Evolutionary conservation across 208 protist genomes (phyloP).

Genomic region (Trypanosoma vivax): DNA sequence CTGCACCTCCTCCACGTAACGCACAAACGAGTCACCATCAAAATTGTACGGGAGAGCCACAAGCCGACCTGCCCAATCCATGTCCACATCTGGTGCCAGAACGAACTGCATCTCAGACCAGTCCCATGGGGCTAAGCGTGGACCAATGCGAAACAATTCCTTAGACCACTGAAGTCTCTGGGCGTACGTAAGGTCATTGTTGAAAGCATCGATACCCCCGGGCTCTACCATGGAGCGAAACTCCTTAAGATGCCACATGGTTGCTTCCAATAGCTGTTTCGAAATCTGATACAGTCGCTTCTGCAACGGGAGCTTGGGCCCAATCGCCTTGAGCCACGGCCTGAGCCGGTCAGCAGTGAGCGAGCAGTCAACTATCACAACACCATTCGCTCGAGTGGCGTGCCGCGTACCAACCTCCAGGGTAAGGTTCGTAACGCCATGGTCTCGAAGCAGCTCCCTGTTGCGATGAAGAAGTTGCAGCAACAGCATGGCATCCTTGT

Average conservation of each 20-base stretch:
- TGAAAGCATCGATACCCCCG: slow-evolving; percentile 77
- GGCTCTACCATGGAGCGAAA: slow-evolving; percentile 75
- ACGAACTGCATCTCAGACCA: slow-evolving; percentile 88
- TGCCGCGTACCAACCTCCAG: slow-evolving; percentile 70
- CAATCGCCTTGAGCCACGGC: slow-evolving; percentile 60
- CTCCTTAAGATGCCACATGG: slow-evolving; percentile 86
- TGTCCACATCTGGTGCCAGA: slow-evolving; percentile 65
- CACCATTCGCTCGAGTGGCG: slow-evolving; percentile 83
- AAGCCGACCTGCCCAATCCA: slow-evolving; percentile 67
- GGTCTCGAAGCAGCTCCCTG: slow-evolving; percentile 55
- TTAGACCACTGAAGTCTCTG: slow-evolving; percentile 82
- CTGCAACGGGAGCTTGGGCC: slow-evolving; percentile 73
- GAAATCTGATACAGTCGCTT: slow-evolving; percentile 76
- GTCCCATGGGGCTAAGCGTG: slow-evolving; percentile 77
- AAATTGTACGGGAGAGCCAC: slow-evolving; percentile 83
- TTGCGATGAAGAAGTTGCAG: slow-evolving; percentile 75
- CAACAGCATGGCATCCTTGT: slow-evolving; percentile 49
- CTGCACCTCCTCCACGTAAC: slow-evolving; percentile 85
- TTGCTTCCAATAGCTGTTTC: slow-evolving; percentile 86
- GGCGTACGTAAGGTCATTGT: slow-evolving; percentile 88
- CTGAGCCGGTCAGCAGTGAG: slow-evolving; percentile 46
- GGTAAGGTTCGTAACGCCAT: slow-evolving; percentile 73
- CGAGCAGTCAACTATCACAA: slow-evolving; percentile 60
- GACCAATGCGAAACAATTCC: slow-evolving; percentile 80
- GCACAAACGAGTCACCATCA: slow-evolving; percentile 77